phyloP scores from a whole-genome alignment of 495 filamentous ascomycete genomes.

The Poronia punctata region DNA sequence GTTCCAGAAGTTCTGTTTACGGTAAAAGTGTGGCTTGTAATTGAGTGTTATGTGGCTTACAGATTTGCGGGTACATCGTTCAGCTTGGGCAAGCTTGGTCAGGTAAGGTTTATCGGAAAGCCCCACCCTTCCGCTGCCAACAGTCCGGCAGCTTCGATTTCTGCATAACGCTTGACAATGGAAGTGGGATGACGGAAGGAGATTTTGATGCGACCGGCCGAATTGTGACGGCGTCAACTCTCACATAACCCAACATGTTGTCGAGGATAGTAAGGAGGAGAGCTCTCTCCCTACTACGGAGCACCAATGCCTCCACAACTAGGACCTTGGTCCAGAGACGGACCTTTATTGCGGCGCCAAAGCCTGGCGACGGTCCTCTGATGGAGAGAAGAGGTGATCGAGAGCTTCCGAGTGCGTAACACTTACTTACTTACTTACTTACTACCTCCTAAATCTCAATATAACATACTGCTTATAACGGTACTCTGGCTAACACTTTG shows the following conservation, averaged over 20 bases:
- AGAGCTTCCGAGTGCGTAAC: constrained; percentile 57
- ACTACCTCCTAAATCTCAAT: constrained; percentile 7
- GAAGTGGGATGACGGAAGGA: constrained; percentile 7
- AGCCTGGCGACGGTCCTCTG: constrained; percentile 57
- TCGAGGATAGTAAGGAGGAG: constrained; percentile 31
- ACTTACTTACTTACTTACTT: background rate
- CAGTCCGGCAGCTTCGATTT: constrained; percentile 4
- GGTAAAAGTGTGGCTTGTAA: no score
- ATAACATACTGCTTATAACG: background rate
- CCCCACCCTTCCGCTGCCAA: constrained; percentile 2
- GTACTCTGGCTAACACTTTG: background rate
- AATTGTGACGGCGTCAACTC: constrained; percentile 6
- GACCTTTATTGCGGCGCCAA: constrained; percentile 38
- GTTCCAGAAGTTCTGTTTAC: no score
- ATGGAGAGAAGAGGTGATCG: constrained; percentile 76
- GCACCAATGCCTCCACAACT: constrained; percentile 5
- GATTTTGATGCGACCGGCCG: constrained; percentile 1
- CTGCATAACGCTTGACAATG: background rate
- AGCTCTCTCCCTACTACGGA: constrained; percentile 16
- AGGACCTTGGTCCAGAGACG: constrained; percentile 23
- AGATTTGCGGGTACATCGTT: no score
- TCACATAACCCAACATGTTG: constrained; percentile 25
- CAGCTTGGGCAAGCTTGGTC: no score
- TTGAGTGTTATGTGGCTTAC: no score
- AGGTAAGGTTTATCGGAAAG: no score